Percentiles rank a stretch among this genome's conserved stretches.
Evolutionary conservation across 768 basidiomycete species (phyloP).

Genomic region (Hirschioporus abietinus): DNA sequence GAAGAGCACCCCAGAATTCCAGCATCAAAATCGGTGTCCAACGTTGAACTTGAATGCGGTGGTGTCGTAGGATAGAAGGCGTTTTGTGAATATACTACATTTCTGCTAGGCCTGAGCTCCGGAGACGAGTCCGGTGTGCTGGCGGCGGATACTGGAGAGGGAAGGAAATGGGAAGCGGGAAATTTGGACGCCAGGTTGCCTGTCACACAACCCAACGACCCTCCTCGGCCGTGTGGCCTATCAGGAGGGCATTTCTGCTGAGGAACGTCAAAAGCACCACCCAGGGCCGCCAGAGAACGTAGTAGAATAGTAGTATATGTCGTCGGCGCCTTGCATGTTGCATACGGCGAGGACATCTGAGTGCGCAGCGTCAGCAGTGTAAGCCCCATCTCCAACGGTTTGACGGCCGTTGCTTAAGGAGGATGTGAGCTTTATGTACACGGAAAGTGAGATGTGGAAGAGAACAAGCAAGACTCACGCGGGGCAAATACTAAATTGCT

Average conservation of each 20-base stretch:
- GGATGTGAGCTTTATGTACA: background rate
- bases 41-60: constrained; percentile 6
- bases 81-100: constrained; percentile 11
- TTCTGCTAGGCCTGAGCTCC: constrained; percentile 4
- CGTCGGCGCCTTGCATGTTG: constrained; percentile 72
- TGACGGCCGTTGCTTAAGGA: constrained; percentile 83
- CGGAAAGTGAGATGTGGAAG: background rate
- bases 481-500: constrained; percentile 93
- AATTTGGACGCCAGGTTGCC: constrained; percentile 71
- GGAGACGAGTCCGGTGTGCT: constrained; percentile 16
- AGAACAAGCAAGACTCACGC: constrained; percentile 46
- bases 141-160: constrained; percentile 25
- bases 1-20: background rate
- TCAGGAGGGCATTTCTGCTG: constrained; percentile 91
- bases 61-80: constrained; percentile 10
- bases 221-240: constrained; percentile 36
- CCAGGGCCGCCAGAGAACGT: constrained; percentile 91
- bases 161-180: constrained; percentile 34
- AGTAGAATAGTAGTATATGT: constrained; percentile 89
- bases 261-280: constrained; percentile 96
- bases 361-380: constrained; percentile 63
- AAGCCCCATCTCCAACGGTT: constrained; percentile 97
- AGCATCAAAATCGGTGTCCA: constrained; percentile 4
- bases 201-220: constrained; percentile 96
- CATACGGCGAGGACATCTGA: constrained; percentile 76